Base-by-base conservation (phyloP, 257 asterid genomes). In the Nicotiana paniculata region DNA sequence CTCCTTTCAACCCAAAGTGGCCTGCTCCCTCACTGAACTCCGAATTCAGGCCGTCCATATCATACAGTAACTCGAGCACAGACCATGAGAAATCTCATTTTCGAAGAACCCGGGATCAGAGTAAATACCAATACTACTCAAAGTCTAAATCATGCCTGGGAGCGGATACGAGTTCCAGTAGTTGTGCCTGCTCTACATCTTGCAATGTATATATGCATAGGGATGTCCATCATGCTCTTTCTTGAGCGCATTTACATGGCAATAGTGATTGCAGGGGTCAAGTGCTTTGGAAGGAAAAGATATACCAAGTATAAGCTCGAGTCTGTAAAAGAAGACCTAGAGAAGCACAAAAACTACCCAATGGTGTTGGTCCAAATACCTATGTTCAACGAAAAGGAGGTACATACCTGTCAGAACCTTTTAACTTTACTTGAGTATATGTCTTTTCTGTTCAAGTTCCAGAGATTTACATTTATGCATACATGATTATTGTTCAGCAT, bases 351-450 rank as follows among this genome's bases (percentile, higher is more conserved):
- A 82, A 87, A 87, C 85, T 86, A 88, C 81, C 97, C 95, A 13
- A 90, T 48, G 81, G 91, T 92, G 90, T 83, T 95, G 86, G 96
- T 93, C 65, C 98, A 95, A 81, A 91, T 95, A 82, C 98, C 97
- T 9, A 95, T 95, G 98, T 95, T 87, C 65, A 95, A 95, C 26
- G 98, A 95, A 72, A 90, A 88, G 82, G 98, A 95, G 98, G 98
- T 95, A 90, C 57, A 28, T 80, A 17, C 39, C 8, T 5, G 53
- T 17, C 43, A 4, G 1, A 17, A 57, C 75, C 17, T 48, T 51
- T 79, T 82, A 58, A 17, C 24, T n/a, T 75, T 48, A 75, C 63
- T 75, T 26, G 9, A 51, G 61, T 72, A 48, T 32, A 74, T 4
- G 39, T 48, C 79, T 46, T 74, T 74, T 74, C 61, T 48, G 79